Evolutionary conservation across 345 rosid genomes (phyloP).

Genomic region (Turnera subulata): DNA sequence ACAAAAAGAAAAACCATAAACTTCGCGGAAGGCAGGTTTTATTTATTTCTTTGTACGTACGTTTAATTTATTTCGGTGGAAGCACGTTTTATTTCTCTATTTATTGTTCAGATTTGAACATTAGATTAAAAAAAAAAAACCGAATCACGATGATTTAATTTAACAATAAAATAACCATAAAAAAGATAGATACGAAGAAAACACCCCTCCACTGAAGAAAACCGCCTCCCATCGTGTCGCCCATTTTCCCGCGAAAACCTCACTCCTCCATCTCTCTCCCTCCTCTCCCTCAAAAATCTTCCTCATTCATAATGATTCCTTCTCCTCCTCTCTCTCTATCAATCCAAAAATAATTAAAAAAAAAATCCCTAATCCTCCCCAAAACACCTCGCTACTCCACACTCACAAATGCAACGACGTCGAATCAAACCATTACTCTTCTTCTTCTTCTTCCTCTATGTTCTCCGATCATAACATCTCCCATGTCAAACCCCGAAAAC

Average conservation of each 20-base stretch:
- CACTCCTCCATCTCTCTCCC: constrained; percentile 16
- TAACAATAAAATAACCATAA: too few species aligned
- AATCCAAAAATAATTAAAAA: too few species aligned
- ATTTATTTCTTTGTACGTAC: not conserved
- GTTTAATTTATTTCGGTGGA: too few species aligned
- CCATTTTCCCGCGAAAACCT: constrained; percentile 67
- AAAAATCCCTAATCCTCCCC: too few species aligned
- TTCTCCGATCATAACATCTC: not conserved
- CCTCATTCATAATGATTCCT: too few species aligned
- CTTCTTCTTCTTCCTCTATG: too few species aligned
- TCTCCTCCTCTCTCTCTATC: constrained; percentile 9
- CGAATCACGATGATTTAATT: not conserved
- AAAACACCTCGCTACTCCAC: not conserved
- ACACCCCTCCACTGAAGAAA: too few species aligned
- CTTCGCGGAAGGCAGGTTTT: not conserved
- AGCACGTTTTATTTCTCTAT: too few species aligned
- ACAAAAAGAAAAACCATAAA: too few species aligned
- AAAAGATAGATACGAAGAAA: too few species aligned
- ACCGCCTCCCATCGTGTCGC: constrained; percentile 15
- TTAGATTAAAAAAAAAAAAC: not conserved
- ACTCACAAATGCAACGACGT: constrained; percentile 12
- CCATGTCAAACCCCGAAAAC: constrained; percentile 28
- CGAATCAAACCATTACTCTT: too few species aligned
- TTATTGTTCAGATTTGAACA: too few species aligned
- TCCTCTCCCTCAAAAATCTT: constrained; percentile 1